Conservation (phyloP, 176 grass and related monocot species). For the Urochloa ruziziensis region DNA sequence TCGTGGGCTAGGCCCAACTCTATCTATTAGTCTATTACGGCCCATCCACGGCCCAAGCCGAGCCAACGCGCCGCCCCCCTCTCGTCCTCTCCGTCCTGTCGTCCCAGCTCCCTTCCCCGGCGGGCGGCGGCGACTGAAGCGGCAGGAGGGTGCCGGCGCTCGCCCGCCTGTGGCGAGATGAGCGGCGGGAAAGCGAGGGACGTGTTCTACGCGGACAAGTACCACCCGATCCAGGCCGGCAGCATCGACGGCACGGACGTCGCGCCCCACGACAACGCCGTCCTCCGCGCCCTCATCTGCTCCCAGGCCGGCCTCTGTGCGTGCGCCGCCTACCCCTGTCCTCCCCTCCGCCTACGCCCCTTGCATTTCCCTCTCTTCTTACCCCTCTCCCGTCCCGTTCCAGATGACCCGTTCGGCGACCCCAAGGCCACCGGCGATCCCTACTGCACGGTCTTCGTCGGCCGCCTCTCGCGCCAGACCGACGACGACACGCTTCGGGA, state of each 20-base stretch:
- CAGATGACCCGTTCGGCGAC: conserved; percentile 92
- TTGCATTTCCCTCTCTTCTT: neutral
- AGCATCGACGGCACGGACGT: conserved; percentile 98
- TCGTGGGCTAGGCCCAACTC: neutral
- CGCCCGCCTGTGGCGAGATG: conserved; percentile 20
- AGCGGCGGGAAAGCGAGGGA: conserved; percentile 36
- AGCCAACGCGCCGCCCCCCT: neutral
- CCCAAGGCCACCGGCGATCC: conserved; percentile 77
- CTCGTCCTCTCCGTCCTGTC: neutral
- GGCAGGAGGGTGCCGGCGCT: neutral
- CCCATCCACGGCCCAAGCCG: neutral
- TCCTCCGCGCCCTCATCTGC: conserved; percentile 85
- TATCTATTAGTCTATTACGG: neutral
- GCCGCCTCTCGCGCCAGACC: conserved; percentile 64
- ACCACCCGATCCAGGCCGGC: conserved; percentile 90
- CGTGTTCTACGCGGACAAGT: conserved; percentile 87
- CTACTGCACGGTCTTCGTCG: conserved; percentile 84
- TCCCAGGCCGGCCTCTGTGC: conserved; percentile 81
- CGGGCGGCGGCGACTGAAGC: neutral
- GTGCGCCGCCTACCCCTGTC: neutral
- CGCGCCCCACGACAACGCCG: conserved; percentile 87
- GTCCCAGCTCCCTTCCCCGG: neutral
- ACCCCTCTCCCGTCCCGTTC: neutral
- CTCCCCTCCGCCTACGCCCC: neutral
- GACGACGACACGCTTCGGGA: conserved; percentile 68